Percentiles rank a stretch among this genome's conserved stretches.
Conservation (phyloP, 148 eudicot genomes). For the Nepenthes gracilis region DNA sequence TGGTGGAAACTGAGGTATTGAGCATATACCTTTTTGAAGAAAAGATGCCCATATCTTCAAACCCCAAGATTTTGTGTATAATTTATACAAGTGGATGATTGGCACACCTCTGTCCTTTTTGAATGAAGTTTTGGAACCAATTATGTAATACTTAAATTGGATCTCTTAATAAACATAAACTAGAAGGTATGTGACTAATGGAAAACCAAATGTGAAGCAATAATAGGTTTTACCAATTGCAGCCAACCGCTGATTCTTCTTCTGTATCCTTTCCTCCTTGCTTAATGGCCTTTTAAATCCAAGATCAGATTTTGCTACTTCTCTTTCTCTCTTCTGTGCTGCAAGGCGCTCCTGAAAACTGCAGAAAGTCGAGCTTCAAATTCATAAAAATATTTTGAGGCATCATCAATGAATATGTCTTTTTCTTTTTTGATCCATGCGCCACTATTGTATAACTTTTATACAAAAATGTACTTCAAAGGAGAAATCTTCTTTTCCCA, state of each 20-base stretch:
- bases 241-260: slow-evolving; percentile 90
- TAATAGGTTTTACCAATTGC: slow-evolving; percentile 68
- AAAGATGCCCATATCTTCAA: background rate
- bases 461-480: too few species aligned
- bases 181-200: background rate
- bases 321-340: slow-evolving; percentile 78
- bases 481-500: too few species aligned
- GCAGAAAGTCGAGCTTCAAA: slow-evolving; percentile 13
- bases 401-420: too few species aligned
- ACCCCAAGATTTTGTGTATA: too few species aligned
- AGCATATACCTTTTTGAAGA: background rate
- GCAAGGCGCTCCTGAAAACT: slow-evolving; percentile 97
- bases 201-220: background rate
- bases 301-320: slow-evolving; percentile 52
- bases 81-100: too few species aligned
- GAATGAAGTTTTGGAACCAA: background rate
- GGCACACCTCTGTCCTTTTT: too few species aligned
- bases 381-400: background rate
- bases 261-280: slow-evolving; percentile 83
- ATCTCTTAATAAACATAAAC: background rate
- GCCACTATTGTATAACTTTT: too few species aligned
- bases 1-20: too few species aligned
- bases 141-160: too few species aligned
- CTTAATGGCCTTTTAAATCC: slow-evolving; percentile 84
- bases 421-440: too few species aligned